Base-by-base conservation (phyloP, 176 grass and related monocot species). In the Oropetium thomaeum region DNA sequence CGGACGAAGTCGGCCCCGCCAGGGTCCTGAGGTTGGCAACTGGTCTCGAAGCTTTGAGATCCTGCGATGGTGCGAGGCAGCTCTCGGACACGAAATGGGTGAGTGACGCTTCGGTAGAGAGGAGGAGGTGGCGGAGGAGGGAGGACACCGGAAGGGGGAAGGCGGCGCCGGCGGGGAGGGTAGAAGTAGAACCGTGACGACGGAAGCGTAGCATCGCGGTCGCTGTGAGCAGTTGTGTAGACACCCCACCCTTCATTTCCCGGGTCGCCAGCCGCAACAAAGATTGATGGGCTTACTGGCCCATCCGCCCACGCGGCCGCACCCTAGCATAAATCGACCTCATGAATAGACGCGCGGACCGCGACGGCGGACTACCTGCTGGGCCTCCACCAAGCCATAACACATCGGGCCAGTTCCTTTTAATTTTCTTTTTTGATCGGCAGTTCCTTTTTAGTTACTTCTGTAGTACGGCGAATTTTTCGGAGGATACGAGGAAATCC, bases 31-130 rank as follows among this genome's bases (percentile, higher is more conserved):
- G 43, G 4, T 22, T 29, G 44, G 67, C 20, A 29, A 70, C 28
- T 43, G 7, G 7, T 26, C 48, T 70, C 44, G 67, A 70, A 29
- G 67, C 67, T 32, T 33, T 51, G 44, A 13, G 27, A 19, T 43
- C 67, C n/a, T 70, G 67, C 9, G 28, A n/a, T 7, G 27, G 44
- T 4, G 67, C 51, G 67, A 70, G 44, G 44, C 67, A 70, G 44
- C 29, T 34, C 44, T 51, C 10, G 28, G 67, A 19, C 28, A 7
- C 44, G 67, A 33, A 70, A 8, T 19, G 43, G 44, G 29, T 44
- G 10, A 17, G 28, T 51, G 29, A 13, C 30, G 67, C 0, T 9
- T 29, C 2, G 26, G 27, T 20, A n/a, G 4, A 13, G 44, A 32
- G 28, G 27, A 31, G 16, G 16, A 8, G 27, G 16, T 44, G 9